Conservation (phyloP, 148 eudicot genomes). For the Oxyria digyna region DNA sequence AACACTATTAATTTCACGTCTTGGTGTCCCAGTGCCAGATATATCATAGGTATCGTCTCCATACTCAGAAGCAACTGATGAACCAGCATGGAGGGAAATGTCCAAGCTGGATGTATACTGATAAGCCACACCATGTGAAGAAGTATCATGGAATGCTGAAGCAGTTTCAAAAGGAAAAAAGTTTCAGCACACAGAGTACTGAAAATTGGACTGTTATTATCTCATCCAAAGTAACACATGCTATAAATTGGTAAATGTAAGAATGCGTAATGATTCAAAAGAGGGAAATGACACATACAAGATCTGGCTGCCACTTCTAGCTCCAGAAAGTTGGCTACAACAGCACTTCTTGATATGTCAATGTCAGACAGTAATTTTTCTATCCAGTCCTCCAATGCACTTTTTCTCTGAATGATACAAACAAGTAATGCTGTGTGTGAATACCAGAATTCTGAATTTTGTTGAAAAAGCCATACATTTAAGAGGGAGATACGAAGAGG, state of each 20-base stretch:
- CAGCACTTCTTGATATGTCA: constrained; percentile 71
- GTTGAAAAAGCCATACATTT: not conserved
- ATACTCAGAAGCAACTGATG: constrained; percentile 47
- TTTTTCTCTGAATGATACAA: constrained; percentile 51
- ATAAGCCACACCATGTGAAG: constrained; percentile 19
- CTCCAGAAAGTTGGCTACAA: constrained; percentile 80
- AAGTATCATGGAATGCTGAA: constrained; percentile 63
- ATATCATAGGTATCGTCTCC: constrained; percentile 40
- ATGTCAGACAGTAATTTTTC: constrained; percentile 65
- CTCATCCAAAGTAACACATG: not conserved
- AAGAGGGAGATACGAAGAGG: not conserved
- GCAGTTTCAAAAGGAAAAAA: not conserved
- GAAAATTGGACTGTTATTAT: not conserved
- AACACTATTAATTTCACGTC: constrained; percentile 27
- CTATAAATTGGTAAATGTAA: not conserved
- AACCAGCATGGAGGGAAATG: constrained; percentile 29
- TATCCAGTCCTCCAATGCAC: constrained; percentile 79
- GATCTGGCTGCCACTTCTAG: constrained; percentile 95
- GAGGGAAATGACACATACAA: constrained; percentile 42
- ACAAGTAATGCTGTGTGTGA: constrained; percentile 8
- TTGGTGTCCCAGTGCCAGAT: constrained; percentile 49
- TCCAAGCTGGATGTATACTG: constrained; percentile 30
- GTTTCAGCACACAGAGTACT: not conserved
- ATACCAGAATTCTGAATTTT: not conserved
- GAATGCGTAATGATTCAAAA: not conserved